Conservation (phyloP, 2,329 filamentous ascomycete species). For the Talaromyces verruculosus region DNA sequence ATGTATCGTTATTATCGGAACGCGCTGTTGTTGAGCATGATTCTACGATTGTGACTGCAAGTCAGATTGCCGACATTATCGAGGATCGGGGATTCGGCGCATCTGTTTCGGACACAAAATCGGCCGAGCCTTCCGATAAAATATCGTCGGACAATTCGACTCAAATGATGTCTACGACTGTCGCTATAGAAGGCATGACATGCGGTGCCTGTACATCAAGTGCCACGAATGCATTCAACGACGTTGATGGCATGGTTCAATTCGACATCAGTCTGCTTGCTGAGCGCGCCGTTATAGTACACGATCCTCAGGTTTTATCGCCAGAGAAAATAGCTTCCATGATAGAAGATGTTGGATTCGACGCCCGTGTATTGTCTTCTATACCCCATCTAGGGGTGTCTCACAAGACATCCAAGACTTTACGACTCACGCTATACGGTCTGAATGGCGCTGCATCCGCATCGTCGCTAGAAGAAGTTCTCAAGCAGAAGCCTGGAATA, state of each 20-base stretch:
- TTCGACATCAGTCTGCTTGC: conserved; percentile 96
- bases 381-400: conserved; percentile 59
- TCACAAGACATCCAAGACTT: conserved; percentile 57
- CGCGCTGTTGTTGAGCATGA: conserved; percentile 84
- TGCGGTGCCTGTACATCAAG: conserved; percentile 95
- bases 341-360: conserved; percentile 89
- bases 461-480: conserved; percentile 65
- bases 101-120: conserved; percentile 67
- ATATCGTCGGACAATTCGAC: conserved; percentile 34
- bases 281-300: conserved; percentile 83
- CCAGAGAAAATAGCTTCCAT: conserved; percentile 74
- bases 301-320: conserved; percentile 70
- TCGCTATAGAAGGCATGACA: conserved; percentile 95
- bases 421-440: conserved; percentile 84
- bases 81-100: conserved; percentile 77
- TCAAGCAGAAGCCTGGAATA: conserved; percentile 69
- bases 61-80: conserved; percentile 58
- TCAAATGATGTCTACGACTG: conserved; percentile 67
- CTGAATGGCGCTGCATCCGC: conserved; percentile 70
- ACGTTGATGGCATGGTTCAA: conserved; percentile 72
- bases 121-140: conserved; percentile 34
- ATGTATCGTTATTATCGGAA: conserved; percentile 79
- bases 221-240: conserved; percentile 77
- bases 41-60: conserved; percentile 52
- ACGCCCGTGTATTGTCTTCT: conserved; percentile 77